These are phyloP conservation scores for Durio zibethinus DNA, from an alignment of 345 rosid genomes.

Conservation along the genomic window DNA sequence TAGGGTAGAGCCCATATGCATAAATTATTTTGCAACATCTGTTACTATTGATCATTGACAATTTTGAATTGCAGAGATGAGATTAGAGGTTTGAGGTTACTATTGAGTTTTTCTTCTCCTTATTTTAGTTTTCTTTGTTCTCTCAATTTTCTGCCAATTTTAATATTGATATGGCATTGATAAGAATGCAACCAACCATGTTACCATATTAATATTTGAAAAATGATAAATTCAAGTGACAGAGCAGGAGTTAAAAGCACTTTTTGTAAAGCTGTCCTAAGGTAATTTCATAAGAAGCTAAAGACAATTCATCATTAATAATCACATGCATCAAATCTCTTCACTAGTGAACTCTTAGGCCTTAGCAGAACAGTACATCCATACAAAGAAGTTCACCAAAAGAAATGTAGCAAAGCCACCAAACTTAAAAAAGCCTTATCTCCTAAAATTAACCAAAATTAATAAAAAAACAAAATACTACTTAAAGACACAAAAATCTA, in stretches of 20 bases:
- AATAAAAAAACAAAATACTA: background rate
- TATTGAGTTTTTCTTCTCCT: background rate
- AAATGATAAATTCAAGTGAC: background rate
- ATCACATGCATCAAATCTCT: background rate
- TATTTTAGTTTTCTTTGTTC: background rate
- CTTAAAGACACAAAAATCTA: background rate
- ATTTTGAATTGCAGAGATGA: background rate
- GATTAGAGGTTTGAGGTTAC: background rate
- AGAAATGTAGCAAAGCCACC: background rate
- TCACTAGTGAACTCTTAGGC: slow-evolving; percentile 2
- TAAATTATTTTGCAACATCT: background rate
- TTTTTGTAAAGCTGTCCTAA: background rate
- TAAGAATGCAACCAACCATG: background rate
- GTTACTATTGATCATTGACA: background rate
- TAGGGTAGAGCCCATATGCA: background rate
- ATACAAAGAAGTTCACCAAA: background rate
- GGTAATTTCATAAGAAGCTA: background rate
- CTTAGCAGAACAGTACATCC: background rate
- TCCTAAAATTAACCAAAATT: too few relatives aligned
- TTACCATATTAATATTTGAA: background rate
- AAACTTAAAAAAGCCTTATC: background rate
- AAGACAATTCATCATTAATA: background rate
- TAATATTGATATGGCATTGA: background rate
- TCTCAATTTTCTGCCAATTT: background rate
- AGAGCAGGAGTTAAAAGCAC: background rate